A percentile compares a stretch with the other conserved stretches of the same genome.
Conservation (phyloP, 768 basidiomycete species). For the Serendipita sp. region DNA sequence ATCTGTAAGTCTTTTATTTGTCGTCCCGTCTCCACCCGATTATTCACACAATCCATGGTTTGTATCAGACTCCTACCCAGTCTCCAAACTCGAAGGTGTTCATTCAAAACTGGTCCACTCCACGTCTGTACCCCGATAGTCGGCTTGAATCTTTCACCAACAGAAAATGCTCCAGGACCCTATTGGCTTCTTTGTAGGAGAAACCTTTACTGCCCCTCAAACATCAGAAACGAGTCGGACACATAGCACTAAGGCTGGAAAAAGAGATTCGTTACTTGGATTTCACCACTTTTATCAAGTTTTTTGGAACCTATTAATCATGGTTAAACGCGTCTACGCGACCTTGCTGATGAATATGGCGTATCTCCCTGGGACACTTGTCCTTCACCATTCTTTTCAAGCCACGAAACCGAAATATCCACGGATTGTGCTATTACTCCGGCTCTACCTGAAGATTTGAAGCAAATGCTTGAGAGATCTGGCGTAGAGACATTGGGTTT, state of each 20-base stretch:
- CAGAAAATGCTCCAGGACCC: too few species aligned
- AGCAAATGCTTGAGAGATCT: constrained; percentile 32
- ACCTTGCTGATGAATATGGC: constrained; percentile 57
- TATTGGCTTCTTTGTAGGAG: too few species aligned
- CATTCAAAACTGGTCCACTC: neutral
- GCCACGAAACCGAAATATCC: constrained; percentile 48
- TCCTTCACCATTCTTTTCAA: constrained; percentile 40
- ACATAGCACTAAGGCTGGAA: too few species aligned
- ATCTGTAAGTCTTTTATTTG: too few species aligned
- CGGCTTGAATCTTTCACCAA: too few species aligned
- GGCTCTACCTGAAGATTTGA: constrained; percentile 33
- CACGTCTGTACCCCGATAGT: neutral
- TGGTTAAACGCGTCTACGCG: constrained; percentile 38
- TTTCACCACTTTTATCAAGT: too few species aligned
- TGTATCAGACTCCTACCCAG: too few species aligned
- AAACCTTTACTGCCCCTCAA: too few species aligned
- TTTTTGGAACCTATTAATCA: neutral
- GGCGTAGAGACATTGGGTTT: constrained; percentile 33
- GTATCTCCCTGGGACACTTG: constrained; percentile 47
- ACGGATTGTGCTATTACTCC: constrained; percentile 61
- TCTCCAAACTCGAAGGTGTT: neutral
- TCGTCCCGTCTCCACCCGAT: too few species aligned
- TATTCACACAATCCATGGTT: too few species aligned
- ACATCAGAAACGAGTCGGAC: too few species aligned
- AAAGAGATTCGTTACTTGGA: too few species aligned